phyloP scores from a whole-genome alignment of 164 flowering plant species.

The Euptelea pleiosperma region DNA sequence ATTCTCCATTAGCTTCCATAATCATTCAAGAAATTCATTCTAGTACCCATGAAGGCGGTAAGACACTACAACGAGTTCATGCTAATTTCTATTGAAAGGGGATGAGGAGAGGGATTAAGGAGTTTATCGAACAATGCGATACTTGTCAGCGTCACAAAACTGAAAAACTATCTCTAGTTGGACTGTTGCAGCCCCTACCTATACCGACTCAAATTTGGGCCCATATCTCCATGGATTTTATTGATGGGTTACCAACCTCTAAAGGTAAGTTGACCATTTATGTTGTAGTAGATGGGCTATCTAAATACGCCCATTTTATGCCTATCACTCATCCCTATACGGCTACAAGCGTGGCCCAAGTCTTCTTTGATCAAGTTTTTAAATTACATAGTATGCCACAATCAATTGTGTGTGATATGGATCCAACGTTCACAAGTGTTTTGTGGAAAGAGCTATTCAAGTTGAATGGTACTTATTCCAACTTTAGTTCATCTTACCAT shows the following conservation, averaged over 20 bases:
- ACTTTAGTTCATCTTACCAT: too few species aligned
- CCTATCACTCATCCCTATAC: background rate
- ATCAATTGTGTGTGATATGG: background rate
- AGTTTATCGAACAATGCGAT: background rate
- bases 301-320: background rate
- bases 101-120: background rate
- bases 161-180: background rate
- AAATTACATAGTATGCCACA: background rate
- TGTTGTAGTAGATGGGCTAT: background rate
- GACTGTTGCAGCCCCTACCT: background rate
- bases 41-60: too few species aligned
- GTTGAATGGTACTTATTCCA: too few species aligned
- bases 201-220: background rate
- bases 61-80: too few species aligned
- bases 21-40: too few species aligned
- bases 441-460: too few species aligned
- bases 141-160: background rate
- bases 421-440: background rate
- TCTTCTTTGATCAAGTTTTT: background rate
- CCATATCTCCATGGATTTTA: background rate
- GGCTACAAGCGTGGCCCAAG: background rate
- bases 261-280: background rate
- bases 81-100: constrained; percentile 1
- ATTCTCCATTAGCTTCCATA: too few species aligned
- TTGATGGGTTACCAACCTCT: background rate